Evolutionary conservation across 495 filamentous ascomycete species (phyloP).

Genomic region (Echria macrotheca): DNA sequence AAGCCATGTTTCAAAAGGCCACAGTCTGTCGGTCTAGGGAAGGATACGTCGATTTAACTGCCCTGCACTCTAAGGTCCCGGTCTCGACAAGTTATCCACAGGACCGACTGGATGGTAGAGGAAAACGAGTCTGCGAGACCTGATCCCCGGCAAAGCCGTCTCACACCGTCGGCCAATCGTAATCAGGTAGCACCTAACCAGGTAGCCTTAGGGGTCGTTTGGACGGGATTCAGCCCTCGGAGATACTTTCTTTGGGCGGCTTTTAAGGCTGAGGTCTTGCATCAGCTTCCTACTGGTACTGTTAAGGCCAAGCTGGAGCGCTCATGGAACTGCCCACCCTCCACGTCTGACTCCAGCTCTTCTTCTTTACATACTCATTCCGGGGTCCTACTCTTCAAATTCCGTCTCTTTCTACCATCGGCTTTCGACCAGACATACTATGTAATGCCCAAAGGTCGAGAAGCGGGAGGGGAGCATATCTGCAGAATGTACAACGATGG

Average conservation of each 20-base stretch:
- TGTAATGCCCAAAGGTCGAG: constrained; percentile 3
- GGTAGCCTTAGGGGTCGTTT: not conserved
- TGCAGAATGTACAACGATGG: not conserved
- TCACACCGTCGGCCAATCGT: not conserved
- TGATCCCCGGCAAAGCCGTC: not conserved
- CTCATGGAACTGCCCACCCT: not conserved
- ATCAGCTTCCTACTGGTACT: not conserved
- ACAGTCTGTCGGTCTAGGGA: too few species aligned
- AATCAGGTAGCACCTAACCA: not conserved
- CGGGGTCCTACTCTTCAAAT: constrained; percentile 1
- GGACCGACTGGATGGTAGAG: not conserved
- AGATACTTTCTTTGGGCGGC: constrained; percentile 4
- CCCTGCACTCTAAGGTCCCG: too few species aligned
- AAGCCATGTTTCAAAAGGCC: too few species aligned
- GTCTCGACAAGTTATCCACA: not conserved
- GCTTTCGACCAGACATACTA: not conserved
- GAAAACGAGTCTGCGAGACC: not conserved
- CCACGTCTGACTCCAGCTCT: not conserved
- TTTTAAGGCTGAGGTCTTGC: constrained; percentile 2
- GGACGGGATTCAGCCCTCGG: not conserved
- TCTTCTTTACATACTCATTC: not conserved
- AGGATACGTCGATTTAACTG: too few species aligned
- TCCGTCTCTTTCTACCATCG: not conserved
- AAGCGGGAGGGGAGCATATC: not conserved
- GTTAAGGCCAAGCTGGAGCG: constrained; percentile 1